These are phyloP conservation scores for Alternaria rosae DNA, from an alignment of 2,329 filamentous ascomycete genomes.

Conservation along the genomic window DNA sequence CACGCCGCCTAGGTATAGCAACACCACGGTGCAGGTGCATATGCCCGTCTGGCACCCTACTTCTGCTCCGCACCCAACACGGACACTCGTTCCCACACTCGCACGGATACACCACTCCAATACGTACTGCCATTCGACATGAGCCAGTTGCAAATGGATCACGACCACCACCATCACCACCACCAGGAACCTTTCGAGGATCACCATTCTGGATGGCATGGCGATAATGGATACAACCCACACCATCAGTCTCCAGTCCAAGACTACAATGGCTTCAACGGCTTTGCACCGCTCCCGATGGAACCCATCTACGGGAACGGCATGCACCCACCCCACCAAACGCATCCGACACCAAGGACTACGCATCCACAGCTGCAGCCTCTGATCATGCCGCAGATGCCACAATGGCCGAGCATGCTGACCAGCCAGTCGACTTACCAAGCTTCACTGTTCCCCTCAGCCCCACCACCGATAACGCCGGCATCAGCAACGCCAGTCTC, in stretches of 20 bases:
- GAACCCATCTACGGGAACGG: conserved; percentile 48
- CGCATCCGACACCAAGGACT: conserved; percentile 39
- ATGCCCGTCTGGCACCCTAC: conserved; percentile 39
- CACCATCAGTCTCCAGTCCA: conserved; percentile 51
- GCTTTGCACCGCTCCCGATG: conserved; percentile 50
- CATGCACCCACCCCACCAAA: conserved; percentile 50
- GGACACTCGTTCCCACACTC: conserved; percentile 34
- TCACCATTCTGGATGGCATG: conserved; percentile 42
- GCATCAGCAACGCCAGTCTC: conserved; percentile 51
- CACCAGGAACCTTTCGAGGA: conserved; percentile 48
- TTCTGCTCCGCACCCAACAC: conserved; percentile 34
- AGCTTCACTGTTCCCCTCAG: conserved; percentile 47
- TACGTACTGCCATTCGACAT: conserved; percentile 37
- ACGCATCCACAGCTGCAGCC: conserved; percentile 52
- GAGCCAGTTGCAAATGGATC: conserved; percentile 54
- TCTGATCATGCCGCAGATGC: conserved; percentile 50
- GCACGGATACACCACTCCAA: conserved; percentile 31
- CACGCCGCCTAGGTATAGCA: conserved; percentile 40
- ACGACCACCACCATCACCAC: conserved; percentile 41
- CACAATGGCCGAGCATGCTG: conserved; percentile 53
- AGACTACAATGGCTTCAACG: conserved; percentile 50
- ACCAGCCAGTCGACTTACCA: conserved; percentile 53
- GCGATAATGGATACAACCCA: conserved; percentile 39
- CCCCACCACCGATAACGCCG: conserved; percentile 47
- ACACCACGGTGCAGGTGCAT: conserved; percentile 39